Evolutionary conservation across 1,139 yeast genomes (phyloP), one percentile per base, ranked within the genome.

Genomic region (Hyphopichia khmerensis): DNA sequence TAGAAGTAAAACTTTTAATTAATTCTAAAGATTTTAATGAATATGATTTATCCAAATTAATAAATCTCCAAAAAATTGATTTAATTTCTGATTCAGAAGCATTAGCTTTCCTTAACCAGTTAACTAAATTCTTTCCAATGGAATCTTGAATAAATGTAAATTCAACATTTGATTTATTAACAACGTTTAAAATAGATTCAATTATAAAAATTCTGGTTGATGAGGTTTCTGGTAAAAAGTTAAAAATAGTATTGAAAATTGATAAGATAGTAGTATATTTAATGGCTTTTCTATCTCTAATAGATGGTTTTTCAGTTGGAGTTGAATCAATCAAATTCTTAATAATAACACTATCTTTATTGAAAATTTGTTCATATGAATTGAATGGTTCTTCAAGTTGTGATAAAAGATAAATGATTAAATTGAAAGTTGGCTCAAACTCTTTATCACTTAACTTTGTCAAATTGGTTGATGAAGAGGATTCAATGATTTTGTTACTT

Each of bases 221-320:
- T 36, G 75, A 67, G 17, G 60, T 48, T 40, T 53, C 62, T 29
- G 75, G 72, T 45, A 73, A 55, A 47, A 72, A 67, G 62, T 74
- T 74, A 68, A 74, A 74, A 40, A 70, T 59, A 36, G 70, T 69
- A 53, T 67, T 70, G 45, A 73, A 64, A 46, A 66, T 64, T 19
- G 77, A 71, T 54, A 74, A 62, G 31, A 74, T 59, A 40, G 75
- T 68, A 43, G 76, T 64, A 26, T 76, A 58, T 50, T 69, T 72
- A 48, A 74, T 69, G 36, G 75, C 63, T 54, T 64, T 70, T 60
- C 78, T 69, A 58, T 74, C 79, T 61, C 77, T 69, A 53, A 73
- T 65, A 30, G 74, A 61, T 36, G 73, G 72, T 49, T 66, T 69
- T 48, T 66, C 63, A 33, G 54, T 50, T 40, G 78, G 78, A 41